Evolutionary conservation across 768 basidiomycete genomes (phyloP), one percentile per base, ranked within the genome.

Genomic region (Clavaria fumosa): DNA sequence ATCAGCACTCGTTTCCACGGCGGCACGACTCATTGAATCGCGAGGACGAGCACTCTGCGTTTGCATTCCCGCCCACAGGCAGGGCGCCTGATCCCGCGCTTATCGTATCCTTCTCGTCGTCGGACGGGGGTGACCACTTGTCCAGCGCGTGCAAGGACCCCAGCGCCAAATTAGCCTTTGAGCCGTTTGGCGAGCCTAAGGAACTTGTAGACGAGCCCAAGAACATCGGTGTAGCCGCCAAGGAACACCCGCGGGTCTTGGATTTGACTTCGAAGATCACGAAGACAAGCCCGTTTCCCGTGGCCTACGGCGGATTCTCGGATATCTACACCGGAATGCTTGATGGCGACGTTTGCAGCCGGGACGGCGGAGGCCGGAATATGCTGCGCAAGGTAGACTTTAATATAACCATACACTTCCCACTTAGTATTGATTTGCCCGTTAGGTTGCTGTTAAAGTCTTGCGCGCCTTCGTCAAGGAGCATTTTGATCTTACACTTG

Each of bases 221-320:
- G 10, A 34, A 23, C n/a, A 15, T 38, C 20, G 37, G 28, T 17
- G 31, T 32, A 10, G 36, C n/a, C n/a, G n/a, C n/a, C n/a, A n/a
- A n/a, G n/a, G n/a, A n/a, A n/a, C n/a, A n/a, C n/a, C n/a, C n/a
- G n/a, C n/a, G 37, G 14, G 40, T 47, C 3, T 31, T 31, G 26
- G 50, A 54, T 34, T 27, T 54, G 5, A 49, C 53, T 4, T 23
- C 39, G 7, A 31, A 42, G 3, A 35, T 54, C 5, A 43, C 34
- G 24, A 42, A 39, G 5, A 3, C 23, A 0, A 18, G 23, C 4
- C 23, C 34, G 20, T 38, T 44, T 20, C 35, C 46, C 4, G 39
- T 52, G 3, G 51, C 49, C 5, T 43, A 46, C 28, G 54, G 54
- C 2, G 53, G 54, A 5, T 54, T 43, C 36, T 53, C 54, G 3